phyloP scores from a whole-genome alignment of 2,329 filamentous ascomycete species.

The Boeremia lycopersici region DNA sequence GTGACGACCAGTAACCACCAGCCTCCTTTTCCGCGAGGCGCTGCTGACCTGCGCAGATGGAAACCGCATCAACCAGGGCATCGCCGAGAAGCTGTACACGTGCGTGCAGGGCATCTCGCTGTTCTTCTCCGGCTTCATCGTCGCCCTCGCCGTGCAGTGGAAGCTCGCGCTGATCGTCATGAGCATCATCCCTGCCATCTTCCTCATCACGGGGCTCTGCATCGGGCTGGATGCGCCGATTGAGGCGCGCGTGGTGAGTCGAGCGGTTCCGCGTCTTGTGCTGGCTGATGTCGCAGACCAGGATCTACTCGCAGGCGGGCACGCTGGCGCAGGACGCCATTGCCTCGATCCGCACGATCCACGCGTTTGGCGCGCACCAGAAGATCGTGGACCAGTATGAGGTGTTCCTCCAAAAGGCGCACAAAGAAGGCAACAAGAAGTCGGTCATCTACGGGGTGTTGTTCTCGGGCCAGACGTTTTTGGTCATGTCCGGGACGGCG shows the following conservation, averaged over 20 bases:
- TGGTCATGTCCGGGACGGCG: conserved; percentile 15
- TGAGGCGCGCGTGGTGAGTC: conserved; percentile 19
- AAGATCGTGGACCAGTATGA: conserved; percentile 85
- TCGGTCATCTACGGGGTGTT: conserved; percentile 8
- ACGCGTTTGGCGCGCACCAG: conserved; percentile 87
- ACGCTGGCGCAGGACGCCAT: conserved; percentile 45
- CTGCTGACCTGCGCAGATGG: conserved; percentile 14
- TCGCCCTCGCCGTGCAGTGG: conserved; percentile 89
- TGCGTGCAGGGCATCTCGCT: conserved; percentile 47
- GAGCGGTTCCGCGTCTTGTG: background rate
- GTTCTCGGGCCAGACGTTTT: conserved; percentile 11
- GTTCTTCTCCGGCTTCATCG: conserved; percentile 86
- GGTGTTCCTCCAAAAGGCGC: conserved; percentile 69
- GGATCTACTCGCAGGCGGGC: conserved; percentile 11
- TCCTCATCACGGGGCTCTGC: conserved; percentile 21
- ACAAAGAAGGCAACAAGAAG: conserved; percentile 45
- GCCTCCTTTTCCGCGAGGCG: background rate
- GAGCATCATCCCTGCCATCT: conserved; percentile 51
- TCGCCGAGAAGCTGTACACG: conserved; percentile 45
- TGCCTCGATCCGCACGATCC: conserved; percentile 69
- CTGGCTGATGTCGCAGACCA: background rate
- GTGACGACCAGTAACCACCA: conserved; percentile 15
- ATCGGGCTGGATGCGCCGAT: conserved; percentile 18
- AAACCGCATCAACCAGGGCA: conserved; percentile 23
- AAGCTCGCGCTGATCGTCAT: conserved; percentile 80